Conservation (phyloP, 78 protist genomes). For the Pigoraptor vietnamica region DNA sequence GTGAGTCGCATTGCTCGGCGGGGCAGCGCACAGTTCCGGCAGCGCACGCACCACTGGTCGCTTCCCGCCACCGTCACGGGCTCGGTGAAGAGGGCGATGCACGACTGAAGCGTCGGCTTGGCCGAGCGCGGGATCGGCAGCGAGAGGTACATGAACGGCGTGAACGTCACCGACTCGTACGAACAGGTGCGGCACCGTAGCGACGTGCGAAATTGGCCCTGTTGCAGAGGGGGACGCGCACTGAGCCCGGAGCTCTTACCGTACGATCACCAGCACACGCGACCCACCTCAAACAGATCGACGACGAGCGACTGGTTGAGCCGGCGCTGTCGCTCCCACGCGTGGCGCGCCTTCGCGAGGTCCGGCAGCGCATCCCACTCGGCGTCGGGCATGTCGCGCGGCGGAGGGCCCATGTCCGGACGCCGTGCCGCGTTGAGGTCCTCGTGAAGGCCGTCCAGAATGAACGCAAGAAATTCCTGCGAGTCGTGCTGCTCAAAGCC, state of each 20-base stretch:
- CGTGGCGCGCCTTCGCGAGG: constrained; percentile 16
- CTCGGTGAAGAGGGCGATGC: constrained; percentile 44
- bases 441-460: constrained; percentile 86
- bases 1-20: too few species aligned
- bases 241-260: not conserved
- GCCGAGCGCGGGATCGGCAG: constrained; percentile 53
- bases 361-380: not conserved
- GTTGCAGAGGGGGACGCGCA: constrained; percentile 20
- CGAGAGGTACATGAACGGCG: constrained; percentile 78
- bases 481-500: constrained; percentile 84
- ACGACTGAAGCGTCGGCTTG: constrained; percentile 13
- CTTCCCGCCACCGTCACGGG: constrained; percentile 43
- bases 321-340: constrained; percentile 66
- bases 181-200: constrained; percentile 15
- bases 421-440: constrained; percentile 57
- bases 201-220: constrained; percentile 55
- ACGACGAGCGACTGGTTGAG: constrained; percentile 78
- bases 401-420: constrained; percentile 50
- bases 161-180: constrained; percentile 54
- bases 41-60: constrained; percentile 17
- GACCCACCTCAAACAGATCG: constrained; percentile 78
- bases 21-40: too few species aligned
- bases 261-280: too few species aligned
- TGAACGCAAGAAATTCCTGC: constrained; percentile 67
- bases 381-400: constrained; percentile 80